Evolutionary conservation across 2,329 filamentous ascomycete species (phyloP).

Genomic region (Colletotrichum brevisporum): DNA sequence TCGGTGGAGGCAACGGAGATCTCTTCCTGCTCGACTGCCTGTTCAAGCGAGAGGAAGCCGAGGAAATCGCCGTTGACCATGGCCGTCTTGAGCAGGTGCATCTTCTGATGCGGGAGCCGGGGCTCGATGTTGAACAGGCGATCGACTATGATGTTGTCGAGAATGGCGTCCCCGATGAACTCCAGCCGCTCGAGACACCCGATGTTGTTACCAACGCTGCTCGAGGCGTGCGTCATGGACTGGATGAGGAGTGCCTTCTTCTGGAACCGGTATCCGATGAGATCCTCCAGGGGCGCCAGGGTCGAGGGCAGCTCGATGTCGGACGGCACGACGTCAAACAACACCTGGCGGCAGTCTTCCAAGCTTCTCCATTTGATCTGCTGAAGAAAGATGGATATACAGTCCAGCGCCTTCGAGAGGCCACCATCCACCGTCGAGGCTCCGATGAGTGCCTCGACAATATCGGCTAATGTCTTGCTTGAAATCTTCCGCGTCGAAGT

Average conservation of each 20-base stretch:
- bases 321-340: slow-evolving; percentile 59
- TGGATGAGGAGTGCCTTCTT: slow-evolving; percentile 80
- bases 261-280: slow-evolving; percentile 80
- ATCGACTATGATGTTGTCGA: slow-evolving; percentile 82
- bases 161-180: slow-evolving; percentile 87
- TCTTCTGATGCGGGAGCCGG: slow-evolving; percentile 65
- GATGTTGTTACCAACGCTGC: slow-evolving; percentile 58
- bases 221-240: slow-evolving; percentile 84
- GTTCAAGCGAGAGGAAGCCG: slow-evolving; percentile 80
- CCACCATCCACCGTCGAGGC: slow-evolving; percentile 80
- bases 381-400: slow-evolving; percentile 76
- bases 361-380: slow-evolving; percentile 69
- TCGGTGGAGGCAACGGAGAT: slow-evolving; percentile 38
- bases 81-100: slow-evolving; percentile 83
- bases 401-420: slow-evolving; percentile 71
- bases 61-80: slow-evolving; percentile 87
- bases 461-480: slow-evolving; percentile 87
- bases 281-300: slow-evolving; percentile 68
- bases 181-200: slow-evolving; percentile 81
- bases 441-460: slow-evolving; percentile 88
- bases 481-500: slow-evolving; percentile 62
- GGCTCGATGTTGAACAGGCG: slow-evolving; percentile 66
- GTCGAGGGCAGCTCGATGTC: slow-evolving; percentile 54
- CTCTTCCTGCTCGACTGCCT: slow-evolving; percentile 46
- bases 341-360: slow-evolving; percentile 53